Conservation (phyloP, 1,284 basidiomycete species). For the Agaricales sp. region DNA sequence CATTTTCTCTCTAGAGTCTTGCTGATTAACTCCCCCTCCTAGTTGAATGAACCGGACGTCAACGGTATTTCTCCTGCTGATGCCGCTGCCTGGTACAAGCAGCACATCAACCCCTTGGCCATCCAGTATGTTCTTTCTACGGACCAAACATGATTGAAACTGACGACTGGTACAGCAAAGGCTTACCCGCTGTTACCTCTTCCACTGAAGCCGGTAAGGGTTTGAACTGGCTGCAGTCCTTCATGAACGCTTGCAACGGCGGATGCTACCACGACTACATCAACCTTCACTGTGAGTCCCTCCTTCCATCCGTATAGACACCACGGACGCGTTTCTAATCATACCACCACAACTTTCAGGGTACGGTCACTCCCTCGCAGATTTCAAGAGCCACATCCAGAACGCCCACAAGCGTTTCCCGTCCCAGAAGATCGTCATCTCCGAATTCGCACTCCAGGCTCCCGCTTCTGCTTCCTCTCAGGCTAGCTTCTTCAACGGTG, state of each 20-base stretch:
- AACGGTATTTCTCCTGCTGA: conserved; percentile 16
- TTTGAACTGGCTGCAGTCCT: conserved; percentile 22
- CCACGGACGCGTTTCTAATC: no score
- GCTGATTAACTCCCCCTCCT: conserved; percentile 5
- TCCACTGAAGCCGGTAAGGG: conserved; percentile 19
- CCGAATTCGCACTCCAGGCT: conserved; percentile 12
- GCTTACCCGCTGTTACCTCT: conserved; percentile 24
- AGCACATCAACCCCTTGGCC: conserved; percentile 24
- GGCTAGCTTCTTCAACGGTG: conserved; percentile 12
- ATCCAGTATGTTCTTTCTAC: neutral
- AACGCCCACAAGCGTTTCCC: conserved; percentile 10
- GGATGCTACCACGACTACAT: conserved; percentile 21
- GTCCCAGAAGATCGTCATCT: conserved; percentile 11
- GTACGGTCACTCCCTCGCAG: conserved; percentile 9
- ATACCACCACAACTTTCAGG: no score
- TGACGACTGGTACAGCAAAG: conserved; percentile 24
- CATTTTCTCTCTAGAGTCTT: neutral
- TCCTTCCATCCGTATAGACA: neutral
- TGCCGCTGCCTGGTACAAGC: conserved; percentile 25
- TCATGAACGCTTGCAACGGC: conserved; percentile 21
- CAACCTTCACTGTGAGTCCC: conserved; percentile 14
- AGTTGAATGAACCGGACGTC: conserved; percentile 24
- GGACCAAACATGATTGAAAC: no score
- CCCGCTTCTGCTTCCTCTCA: conserved; percentile 8
- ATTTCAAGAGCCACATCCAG: conserved; percentile 10